Evolutionary conservation across 2,329 filamentous ascomycete species (phyloP), one percentile per base, ranked within the genome.

Genomic region (Exserohilum rostratum): DNA sequence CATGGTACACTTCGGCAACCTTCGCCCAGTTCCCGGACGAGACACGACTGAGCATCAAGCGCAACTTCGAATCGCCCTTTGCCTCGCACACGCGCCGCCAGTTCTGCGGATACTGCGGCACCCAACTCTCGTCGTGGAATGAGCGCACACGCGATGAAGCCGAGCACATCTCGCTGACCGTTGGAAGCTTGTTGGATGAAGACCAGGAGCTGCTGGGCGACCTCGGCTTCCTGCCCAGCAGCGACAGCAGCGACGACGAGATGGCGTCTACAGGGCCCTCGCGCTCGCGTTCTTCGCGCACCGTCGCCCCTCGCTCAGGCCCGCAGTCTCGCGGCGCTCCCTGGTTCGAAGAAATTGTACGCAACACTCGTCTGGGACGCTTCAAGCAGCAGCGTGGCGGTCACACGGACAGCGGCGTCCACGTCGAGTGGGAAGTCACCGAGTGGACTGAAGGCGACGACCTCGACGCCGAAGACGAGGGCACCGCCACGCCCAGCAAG

Each of bases 21-120:
- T 83, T 86, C 62, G 85, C 91, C 42, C 89, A 87, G 72, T 92
- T 88, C 72, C 84, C 88, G 2, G 90, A 96, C 75, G 93, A 96
- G 78, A 76, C 75, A 6, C 78, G 76, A 49, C 57, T 64, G 37
- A 75, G 71, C 50, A 81, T 81, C 65, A 78, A 77, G 48, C 76
- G 77, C 45, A 78, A 75, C 38, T 81, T 78, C 64, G 58, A 71
- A 51, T 77, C 74, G 2, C 74, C 71, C 13, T 62, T 72, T 18
- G 58, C 67, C 2, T 85, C 87, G 2, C 57, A 13, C 83, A 85
- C 72, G 6, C 86, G 89, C 71, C 86, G 90, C 45, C 85, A 91
- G 63, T 97, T 97, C 76, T 97, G 93, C 76, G 93, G 93, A 20
- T 96, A 90, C 78, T 96, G 93, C 73, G 93, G 93, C 47, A 96